Evolutionary conservation across 2,329 filamentous ascomycete species (phyloP).

Genomic region (Fusarium illudens): DNA sequence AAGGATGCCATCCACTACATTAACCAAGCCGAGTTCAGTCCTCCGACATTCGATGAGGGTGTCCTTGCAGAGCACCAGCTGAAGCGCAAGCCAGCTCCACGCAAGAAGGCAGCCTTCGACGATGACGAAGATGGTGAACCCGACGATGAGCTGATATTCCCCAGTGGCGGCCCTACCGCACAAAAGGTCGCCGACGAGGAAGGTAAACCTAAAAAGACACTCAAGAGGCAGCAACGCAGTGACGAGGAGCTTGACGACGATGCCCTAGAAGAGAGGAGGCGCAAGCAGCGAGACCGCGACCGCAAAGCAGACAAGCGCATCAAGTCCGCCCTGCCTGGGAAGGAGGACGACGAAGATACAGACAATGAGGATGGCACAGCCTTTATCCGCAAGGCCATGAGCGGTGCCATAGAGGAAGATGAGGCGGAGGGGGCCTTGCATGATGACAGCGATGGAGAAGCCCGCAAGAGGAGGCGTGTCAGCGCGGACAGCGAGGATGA

Average conservation of each 20-base stretch:
- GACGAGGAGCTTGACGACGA: constrained; percentile 64
- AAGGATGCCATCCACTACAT: constrained; percentile 76
- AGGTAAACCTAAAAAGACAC: constrained; percentile 60
- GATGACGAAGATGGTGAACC: constrained; percentile 70
- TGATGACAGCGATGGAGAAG: constrained; percentile 47
- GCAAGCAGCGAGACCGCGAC: constrained; percentile 71
- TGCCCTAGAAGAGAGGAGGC: constrained; percentile 70
- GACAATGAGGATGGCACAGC: constrained; percentile 38
- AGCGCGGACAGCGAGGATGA: constrained; percentile 31
- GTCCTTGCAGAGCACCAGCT: constrained; percentile 79
- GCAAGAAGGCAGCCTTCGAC: constrained; percentile 71
- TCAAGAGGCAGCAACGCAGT: constrained; percentile 58
- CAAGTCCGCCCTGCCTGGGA: constrained; percentile 85
- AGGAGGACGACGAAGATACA: constrained; percentile 54
- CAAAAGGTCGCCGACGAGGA: constrained; percentile 63
- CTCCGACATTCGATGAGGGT: constrained; percentile 79
- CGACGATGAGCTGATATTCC: constrained; percentile 68
- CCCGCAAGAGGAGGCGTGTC: constrained; percentile 50
- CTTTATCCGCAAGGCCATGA: constrained; percentile 35
- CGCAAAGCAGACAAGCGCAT: constrained; percentile 80
- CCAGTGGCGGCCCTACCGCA: constrained; percentile 70
- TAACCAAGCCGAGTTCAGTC: constrained; percentile 79
- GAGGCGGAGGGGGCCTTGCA: constrained; percentile 42
- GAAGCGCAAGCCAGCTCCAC: constrained; percentile 70
- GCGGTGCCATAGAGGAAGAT: constrained; percentile 34